Percentiles rank a stretch among this genome's conserved stretches.
Conservation (phyloP, 2,329 filamentous ascomycete genomes). For the Xylogone sp. region DNA sequence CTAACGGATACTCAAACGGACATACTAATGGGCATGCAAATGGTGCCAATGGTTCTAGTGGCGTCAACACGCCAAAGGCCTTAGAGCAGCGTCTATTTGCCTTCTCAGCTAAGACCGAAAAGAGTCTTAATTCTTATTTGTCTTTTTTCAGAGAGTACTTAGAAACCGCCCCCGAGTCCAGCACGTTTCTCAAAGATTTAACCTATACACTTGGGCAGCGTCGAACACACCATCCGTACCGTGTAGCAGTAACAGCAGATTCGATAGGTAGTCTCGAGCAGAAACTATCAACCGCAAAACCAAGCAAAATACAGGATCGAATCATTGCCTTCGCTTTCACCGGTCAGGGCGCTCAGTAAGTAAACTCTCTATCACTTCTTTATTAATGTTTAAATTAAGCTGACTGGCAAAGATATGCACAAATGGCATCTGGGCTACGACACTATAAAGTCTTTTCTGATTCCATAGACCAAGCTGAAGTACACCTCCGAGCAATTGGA, state of each 20-base stretch:
- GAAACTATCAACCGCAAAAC: too few relatives aligned
- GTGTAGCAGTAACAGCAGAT: conserved; percentile 8
- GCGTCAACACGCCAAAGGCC: too few relatives aligned
- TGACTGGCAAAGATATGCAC: not conserved
- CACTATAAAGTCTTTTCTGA: not conserved
- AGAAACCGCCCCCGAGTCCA: conserved; percentile 13
- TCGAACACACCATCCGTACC: conserved; percentile 20
- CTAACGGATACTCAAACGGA: too few relatives aligned
- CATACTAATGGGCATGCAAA: not conserved
- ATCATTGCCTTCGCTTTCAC: not conserved
- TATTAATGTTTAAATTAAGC: not conserved
- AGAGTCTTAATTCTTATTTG: conserved; percentile 15
- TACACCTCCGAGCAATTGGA: too few relatives aligned
- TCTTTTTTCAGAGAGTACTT: conserved; percentile 20
- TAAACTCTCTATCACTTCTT: not conserved
- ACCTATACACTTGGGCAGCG: conserved; percentile 27
- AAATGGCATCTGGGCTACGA: not conserved
- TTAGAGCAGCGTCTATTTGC: conserved; percentile 5
- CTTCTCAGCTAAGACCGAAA: conserved; percentile 15
- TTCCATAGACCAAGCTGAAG: too few relatives aligned
- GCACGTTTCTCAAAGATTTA: conserved; percentile 14
- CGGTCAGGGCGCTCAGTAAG: conserved; percentile 17
- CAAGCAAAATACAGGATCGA: too few relatives aligned
- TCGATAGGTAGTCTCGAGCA: not conserved
- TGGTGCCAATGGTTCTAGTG: not conserved